Evolutionary conservation across 2,329 filamentous ascomycete genomes (phyloP), one percentile per base, ranked within the genome.

Genomic region (Cyphellophora attinorum): DNA sequence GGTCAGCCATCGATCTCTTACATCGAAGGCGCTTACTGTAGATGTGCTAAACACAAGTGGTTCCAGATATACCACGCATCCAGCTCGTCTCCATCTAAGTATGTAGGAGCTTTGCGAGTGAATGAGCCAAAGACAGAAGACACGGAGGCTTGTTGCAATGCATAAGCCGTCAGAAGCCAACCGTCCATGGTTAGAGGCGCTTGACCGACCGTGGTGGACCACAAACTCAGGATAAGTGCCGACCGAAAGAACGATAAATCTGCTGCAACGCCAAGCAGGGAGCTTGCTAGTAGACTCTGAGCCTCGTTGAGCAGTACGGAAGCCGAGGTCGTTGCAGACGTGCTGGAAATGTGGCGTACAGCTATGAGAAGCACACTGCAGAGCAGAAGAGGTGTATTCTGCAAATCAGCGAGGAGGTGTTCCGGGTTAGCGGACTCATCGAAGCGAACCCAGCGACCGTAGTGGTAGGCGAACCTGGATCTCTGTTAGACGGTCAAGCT

Each of bases 121-220:
- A 11, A 40, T 28, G 13, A 33, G 28, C n/a, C 40, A 38, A 63
- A 62, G 10, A 57, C 29, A n/a, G 51, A 48, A 35, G 56, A 62
- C 1, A 58, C 53, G 14, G 58, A 49, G 27, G 53, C 52, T 30
- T 65, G 62, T 33, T 65, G 62, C 2, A 66, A 43, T 8, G 60
- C 59, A 48, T 58, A 65, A 5, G 60, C 61, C 31, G 55, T 64
- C 11, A 64, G 46, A 13, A 65, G 54, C 62, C 62, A 65, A 33
- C 60, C 64, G 43, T 65, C 62, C 18, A 66, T 55, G 29, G 59
- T 61, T 37, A 67, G 41, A 1, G 61, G 62, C 6, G 59, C 52
- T 35, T 64, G 59, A 2, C 60, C 60, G 16, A 65, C 60, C 2
- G 62, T 65, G 0, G 61, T 67, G 4, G 62, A 65, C 62, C 62